phyloP scores from a whole-genome alignment of 1,284 basidiomycete genomes.

The Rhodotorula sp. region DNA sequence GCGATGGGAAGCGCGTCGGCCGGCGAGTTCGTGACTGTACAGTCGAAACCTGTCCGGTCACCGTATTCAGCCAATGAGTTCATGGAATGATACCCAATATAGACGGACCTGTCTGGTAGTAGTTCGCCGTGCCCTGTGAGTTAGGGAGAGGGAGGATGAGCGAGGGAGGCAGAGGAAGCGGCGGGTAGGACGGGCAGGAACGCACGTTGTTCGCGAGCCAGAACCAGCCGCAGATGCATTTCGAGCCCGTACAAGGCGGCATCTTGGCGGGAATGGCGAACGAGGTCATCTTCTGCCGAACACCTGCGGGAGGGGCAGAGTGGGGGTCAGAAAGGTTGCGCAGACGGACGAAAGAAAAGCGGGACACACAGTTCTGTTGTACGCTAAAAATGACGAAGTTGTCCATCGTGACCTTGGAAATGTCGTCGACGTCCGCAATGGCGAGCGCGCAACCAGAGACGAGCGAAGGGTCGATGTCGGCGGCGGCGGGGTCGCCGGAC shows the following conservation, averaged over 20 bases:
- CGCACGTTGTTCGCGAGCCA: constrained; percentile 26
- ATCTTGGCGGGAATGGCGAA: constrained; percentile 38
- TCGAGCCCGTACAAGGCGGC: constrained; percentile 32
- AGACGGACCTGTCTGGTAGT: constrained; percentile 41
- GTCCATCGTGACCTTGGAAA: constrained; percentile 35
- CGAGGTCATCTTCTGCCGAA: constrained; percentile 27
- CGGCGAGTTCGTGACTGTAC: constrained; percentile 27
- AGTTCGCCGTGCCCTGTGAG: constrained; percentile 28
- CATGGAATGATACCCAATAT: too few relatives aligned
- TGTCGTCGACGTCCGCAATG: constrained; percentile 40
- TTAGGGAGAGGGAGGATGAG: too few relatives aligned
- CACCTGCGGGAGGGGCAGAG: not conserved
- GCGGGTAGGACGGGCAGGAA: not conserved
- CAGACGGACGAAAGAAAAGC: not conserved
- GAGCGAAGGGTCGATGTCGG: constrained; percentile 21
- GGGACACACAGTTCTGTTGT: constrained; percentile 24
- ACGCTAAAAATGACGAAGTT: constrained; percentile 40
- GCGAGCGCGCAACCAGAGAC: constrained; percentile 40
- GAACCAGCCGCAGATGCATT: constrained; percentile 41
- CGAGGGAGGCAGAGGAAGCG: not conserved
- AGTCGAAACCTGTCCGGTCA: constrained; percentile 38
- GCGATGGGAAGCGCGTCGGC: constrained; percentile 31
- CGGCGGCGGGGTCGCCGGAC: constrained; percentile 24
- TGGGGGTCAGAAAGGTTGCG: not conserved
- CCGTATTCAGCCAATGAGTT: too few relatives aligned